Base-by-base conservation (phyloP, 2,329 filamentous ascomycete genomes). In the Microcera coccophila region DNA sequence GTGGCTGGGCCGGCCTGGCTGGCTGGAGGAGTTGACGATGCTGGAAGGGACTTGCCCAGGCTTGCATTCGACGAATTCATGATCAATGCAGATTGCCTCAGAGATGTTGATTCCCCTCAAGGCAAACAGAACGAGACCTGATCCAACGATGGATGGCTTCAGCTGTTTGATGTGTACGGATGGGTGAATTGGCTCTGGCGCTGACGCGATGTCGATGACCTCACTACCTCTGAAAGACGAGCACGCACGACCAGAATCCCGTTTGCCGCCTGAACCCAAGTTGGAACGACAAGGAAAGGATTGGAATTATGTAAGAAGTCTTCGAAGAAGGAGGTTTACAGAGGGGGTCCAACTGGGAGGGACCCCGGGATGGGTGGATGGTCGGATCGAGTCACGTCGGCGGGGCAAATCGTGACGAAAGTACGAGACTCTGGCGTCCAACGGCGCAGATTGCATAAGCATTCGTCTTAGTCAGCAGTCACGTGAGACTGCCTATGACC, bases 21-120 rank as follows among this genome's bases (percentile, higher is more conserved):
- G 14, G 67, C 60, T 20, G 69, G 59, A 11, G 67, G 62, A 50
- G 66, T 69, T 31, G 68, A 58, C 32, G 70, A 57, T 41, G 68
- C 52, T 38, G 75, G 66, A 51, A 75, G 70, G 63, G 75, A 71
- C 68, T 80, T 81, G 65, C 74, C 75, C 65, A 59, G 42, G 48
- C 42, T 59, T 20, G 59, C 47, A 43, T 57, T 62, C 38, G 59
- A 59, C 36, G 62, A 45, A 53, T 58, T 68, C 66, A 68, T 67
- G 42, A 53, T 61, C 50, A 47, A 10, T 14, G 12, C 8, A 15
- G 29, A 8, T 5, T n/a, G 29, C 15, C 21, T 19, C 3, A 33
- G 17, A 16, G 37, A 15, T 14, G 15, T 32, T 41, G 31, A 40
- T 20, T 29, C 33, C 16, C 19, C 19, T 18, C 28, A 36, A 16